phyloP scores from a whole-genome alignment of 148 eudicot species.

The Nyssa sinensis region DNA sequence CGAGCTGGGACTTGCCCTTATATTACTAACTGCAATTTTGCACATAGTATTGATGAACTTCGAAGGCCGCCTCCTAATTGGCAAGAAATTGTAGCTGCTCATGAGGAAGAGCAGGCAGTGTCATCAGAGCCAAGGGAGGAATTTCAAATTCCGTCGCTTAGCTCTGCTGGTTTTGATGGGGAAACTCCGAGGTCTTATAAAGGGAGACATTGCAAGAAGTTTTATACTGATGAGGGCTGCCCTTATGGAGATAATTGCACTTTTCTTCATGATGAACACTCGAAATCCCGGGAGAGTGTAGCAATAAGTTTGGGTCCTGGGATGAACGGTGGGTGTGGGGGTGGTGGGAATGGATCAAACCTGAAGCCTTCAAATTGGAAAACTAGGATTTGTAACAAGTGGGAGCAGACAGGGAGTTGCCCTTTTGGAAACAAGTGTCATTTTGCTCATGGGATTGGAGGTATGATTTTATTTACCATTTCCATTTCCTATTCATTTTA shows the following conservation, averaged over 20 bases:
- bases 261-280: slow-evolving; percentile 92
- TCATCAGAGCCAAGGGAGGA: slow-evolving; percentile 64
- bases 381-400: slow-evolving; percentile 94
- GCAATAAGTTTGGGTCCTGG: slow-evolving; percentile 58
- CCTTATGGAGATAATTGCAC: slow-evolving; percentile 92
- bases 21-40: slow-evolving; percentile 86
- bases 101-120: slow-evolving; percentile 41
- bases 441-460: slow-evolving; percentile 75
- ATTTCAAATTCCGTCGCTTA: slow-evolving; percentile 74
- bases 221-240: slow-evolving; percentile 87
- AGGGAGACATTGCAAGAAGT: slow-evolving; percentile 91
- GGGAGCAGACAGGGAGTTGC: slow-evolving; percentile 93
- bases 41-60: slow-evolving; percentile 87
- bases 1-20: slow-evolving; percentile 93
- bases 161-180: slow-evolving; percentile 36
- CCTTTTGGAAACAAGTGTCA: slow-evolving; percentile 97
- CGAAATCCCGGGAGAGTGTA: slow-evolving; percentile 73
- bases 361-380: slow-evolving; percentile 95
- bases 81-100: slow-evolving; percentile 90
- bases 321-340: slow-evolving; percentile 37
- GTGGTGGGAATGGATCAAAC: slow-evolving; percentile 21
- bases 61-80: slow-evolving; percentile 94
- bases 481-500: background rate
- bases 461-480: slow-evolving; percentile 21
- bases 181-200: slow-evolving; percentile 82